Percentiles rank a stretch among this genome's conserved stretches.
Conservation (phyloP, 345 rosid species). For the Dipteronia dyeriana region DNA sequence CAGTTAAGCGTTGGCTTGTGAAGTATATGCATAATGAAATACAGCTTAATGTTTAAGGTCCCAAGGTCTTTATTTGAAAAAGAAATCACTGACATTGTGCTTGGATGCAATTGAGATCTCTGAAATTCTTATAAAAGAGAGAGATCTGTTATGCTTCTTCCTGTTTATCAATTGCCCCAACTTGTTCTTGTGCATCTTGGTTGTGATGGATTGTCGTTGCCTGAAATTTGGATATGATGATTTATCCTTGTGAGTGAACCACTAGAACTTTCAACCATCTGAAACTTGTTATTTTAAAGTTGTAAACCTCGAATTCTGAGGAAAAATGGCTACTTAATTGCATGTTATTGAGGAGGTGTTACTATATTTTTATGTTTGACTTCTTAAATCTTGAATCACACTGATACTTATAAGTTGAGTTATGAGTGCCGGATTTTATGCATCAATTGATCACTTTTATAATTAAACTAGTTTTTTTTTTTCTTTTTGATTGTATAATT, state of each 20-base stretch:
- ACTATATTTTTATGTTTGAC: background rate
- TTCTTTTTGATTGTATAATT: background rate
- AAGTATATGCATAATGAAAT: background rate
- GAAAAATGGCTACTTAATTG: background rate
- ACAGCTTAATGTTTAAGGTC: background rate
- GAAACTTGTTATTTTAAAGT: background rate
- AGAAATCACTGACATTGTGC: background rate
- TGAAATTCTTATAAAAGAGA: background rate
- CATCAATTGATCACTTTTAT: background rate
- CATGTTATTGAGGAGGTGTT: background rate
- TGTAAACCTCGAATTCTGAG: background rate
- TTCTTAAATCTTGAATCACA: background rate
- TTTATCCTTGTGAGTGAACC: background rate
- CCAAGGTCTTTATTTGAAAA: background rate
- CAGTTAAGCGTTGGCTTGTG: background rate
- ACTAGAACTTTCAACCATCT: background rate
- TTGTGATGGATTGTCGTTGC: background rate
- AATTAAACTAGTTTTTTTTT: background rate
- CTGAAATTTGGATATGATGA: slow-evolving; percentile 1
- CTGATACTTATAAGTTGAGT: background rate
- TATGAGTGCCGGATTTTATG: background rate
- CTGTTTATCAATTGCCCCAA: background rate
- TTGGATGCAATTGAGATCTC: background rate
- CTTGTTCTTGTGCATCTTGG: background rate
- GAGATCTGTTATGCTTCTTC: background rate